Base-by-base conservation (phyloP, 2,329 filamentous ascomycete genomes). In the Xylariaceae sp. region DNA sequence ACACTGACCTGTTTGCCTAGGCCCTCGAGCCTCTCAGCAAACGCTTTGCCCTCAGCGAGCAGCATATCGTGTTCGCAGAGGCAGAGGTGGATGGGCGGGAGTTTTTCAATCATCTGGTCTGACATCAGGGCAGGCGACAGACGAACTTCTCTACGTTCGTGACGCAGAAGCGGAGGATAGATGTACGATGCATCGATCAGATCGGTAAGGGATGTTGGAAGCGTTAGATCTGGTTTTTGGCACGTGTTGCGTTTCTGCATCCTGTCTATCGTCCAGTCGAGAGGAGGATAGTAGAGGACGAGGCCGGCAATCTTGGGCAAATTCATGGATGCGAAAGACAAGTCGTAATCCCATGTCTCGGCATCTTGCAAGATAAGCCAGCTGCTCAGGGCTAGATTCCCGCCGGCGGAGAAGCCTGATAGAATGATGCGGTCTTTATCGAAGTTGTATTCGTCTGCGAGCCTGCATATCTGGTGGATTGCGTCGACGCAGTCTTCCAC, bases 401-500 rank as follows among this genome's bases (percentile, higher is more conserved):
- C 86, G 30, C 85, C 85, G 1, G 84, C 83, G 1, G 83, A 87
- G 71, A 88, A 88, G 15, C 86, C 86, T 0, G 80, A 84, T 5
- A 87, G 73, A 6, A 83, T 75, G 56, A 88, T 77, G 47, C 76
- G 77, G 41, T 78, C 70, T 0, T 77, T 76, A 66, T 88, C 82
- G 59, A 88, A 77, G 53, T 78, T 76, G 51, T 87, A 79, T 55
- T 84, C 80, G 23, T 77, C 75, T 0, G 84, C 82, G 52, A 82
- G 77, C 3, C 74, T 72, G 45, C 77, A 76, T 41, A 88, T 77
- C 69, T 87, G 85, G 15, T 85, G 66, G 4, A 88, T 73, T 1
- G 84, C 83, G 61, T 88, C 85, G 41, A 83, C 82, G 52, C 82
- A 82, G 69, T 88, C 86, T 66, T 89, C 84, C 0, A 88, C 78